Base-by-base conservation (phyloP, 495 filamentous ascomycete genomes). In the Penicillium crystallinum region DNA sequence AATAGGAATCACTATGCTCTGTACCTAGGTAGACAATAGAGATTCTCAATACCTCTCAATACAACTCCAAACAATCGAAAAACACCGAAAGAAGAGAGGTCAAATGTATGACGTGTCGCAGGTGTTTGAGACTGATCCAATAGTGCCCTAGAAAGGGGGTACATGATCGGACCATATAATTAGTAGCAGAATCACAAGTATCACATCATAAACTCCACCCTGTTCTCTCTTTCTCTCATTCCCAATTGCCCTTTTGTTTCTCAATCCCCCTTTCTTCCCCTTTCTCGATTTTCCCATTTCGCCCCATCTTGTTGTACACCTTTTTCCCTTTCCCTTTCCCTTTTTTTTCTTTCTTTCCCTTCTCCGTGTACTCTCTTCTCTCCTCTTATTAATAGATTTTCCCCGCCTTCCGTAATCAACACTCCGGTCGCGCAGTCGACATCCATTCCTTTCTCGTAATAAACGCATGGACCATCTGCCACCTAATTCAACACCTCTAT, bases 381-480 rank as follows among this genome's bases (percentile, higher is more conserved):
- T 27, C 23, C 23, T 27, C 23, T 54, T 57, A 41, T 58, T 59
- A 58, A 61, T 61, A 58, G 54, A 61, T 48, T 63, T 54, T 58
- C 41, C 44, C 47, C 55, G 58, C 59, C 39, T 46, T 56, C 49
- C 55, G 54, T 60, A 55, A 54, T 57, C 50, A 45, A 41, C 43
- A 29, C 17, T 47, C 35, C 37, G 48, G 43, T 45, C 53, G 35
- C 49, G 25, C 52, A 45, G 48, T 42, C 46, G 55, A 62, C 58
- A 55, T 64, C 58, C 62, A 62, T 57, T 64, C 62, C 51, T 62
- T 64, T 44, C 33, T 19, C 53, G 29, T 42, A 54, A 35, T 46
- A 41, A 53, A 58, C 63, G 64, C 62, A 67, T 66, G 57, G 50
- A 58, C 66, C 61, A 57, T 44, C 48, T 53, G 62, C 52, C 48